These are phyloP conservation scores for Candida ovalis DNA, from an alignment of 805 yeast species.

Conservation along the genomic window DNA sequence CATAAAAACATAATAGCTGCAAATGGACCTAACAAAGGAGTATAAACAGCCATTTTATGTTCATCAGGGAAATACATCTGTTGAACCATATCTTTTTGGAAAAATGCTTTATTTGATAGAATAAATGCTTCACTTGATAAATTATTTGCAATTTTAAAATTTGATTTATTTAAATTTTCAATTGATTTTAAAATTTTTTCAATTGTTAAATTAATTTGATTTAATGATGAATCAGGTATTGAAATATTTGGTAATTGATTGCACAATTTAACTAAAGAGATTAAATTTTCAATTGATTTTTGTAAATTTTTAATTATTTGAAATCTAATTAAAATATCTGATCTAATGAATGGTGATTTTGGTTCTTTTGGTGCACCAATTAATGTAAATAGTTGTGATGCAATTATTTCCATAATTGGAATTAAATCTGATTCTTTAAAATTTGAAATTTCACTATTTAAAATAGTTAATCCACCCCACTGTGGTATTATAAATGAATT, in stretches of 20 bases:
- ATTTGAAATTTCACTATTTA: slow-evolving; percentile 33
- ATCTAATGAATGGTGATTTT: slow-evolving; percentile 55
- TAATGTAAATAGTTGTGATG: slow-evolving; percentile 69
- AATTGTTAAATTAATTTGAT: slow-evolving; percentile 53
- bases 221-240: slow-evolving; percentile 68
- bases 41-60: slow-evolving; percentile 89
- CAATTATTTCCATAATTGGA: slow-evolving; percentile 63
- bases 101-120: slow-evolving; percentile 74
- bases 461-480: slow-evolving; percentile 77
- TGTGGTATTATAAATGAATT: slow-evolving; percentile 78
- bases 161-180: slow-evolving; percentile 24
- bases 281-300: slow-evolving; percentile 63
- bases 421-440: slow-evolving; percentile 44
- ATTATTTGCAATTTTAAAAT: slow-evolving; percentile 37
- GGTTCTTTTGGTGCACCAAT: slow-evolving; percentile 64
- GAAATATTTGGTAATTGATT: slow-evolving; percentile 73
- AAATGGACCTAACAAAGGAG: slow-evolving; percentile 88
- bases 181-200: slow-evolving; percentile 37
- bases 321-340: slow-evolving; percentile 63
- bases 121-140: slow-evolving; percentile 50
- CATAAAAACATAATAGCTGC: slow-evolving; percentile 59
- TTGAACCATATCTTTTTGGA: slow-evolving; percentile 92
- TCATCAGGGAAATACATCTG: slow-evolving; percentile 94
- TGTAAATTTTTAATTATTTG: slow-evolving; percentile 55
- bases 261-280: slow-evolving; percentile 67